Percentiles rank a stretch among this genome's conserved stretches.
phyloP scores from a whole-genome alignment of 2,329 filamentous ascomycete genomes.

The Coleophoma cylindrospora region DNA sequence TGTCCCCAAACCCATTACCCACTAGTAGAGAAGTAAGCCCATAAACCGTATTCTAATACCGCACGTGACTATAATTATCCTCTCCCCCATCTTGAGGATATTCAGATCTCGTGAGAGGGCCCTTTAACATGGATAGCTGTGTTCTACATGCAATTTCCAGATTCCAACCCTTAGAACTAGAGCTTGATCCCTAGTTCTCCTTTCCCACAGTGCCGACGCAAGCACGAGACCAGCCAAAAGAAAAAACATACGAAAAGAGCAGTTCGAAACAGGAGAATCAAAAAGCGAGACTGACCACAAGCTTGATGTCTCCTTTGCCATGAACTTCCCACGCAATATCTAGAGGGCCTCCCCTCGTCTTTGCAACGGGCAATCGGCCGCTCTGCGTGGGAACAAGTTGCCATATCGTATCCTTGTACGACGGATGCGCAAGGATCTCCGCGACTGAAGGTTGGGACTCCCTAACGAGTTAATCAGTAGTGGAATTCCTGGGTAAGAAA shows the following conservation, averaged over 20 bases:
- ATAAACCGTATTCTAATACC: constrained; percentile 7
- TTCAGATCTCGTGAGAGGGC: too few relatives aligned
- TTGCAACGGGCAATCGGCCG: constrained; percentile 61
- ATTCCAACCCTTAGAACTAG: too few relatives aligned
- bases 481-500: neutral
- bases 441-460: constrained; percentile 36
- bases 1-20: constrained; percentile 76
- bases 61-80: neutral
- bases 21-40: constrained; percentile 38
- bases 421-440: constrained; percentile 59
- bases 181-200: too few relatives aligned
- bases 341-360: constrained; percentile 67
- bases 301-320: constrained; percentile 64
- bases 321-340: constrained; percentile 77
- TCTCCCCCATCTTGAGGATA: too few relatives aligned
- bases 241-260: too few relatives aligned
- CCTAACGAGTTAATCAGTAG: neutral
- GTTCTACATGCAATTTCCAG: too few relatives aligned
- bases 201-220: too few relatives aligned
- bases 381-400: constrained; percentile 59
- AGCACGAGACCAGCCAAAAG: too few relatives aligned
- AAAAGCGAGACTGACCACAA: constrained; percentile 55
- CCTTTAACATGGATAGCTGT: too few relatives aligned
- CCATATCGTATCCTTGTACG: constrained; percentile 64
- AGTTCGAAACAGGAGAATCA: too few relatives aligned